phyloP scores from a whole-genome alignment of 2,329 filamentous ascomycete species.

The Talaromyces sp. region DNA sequence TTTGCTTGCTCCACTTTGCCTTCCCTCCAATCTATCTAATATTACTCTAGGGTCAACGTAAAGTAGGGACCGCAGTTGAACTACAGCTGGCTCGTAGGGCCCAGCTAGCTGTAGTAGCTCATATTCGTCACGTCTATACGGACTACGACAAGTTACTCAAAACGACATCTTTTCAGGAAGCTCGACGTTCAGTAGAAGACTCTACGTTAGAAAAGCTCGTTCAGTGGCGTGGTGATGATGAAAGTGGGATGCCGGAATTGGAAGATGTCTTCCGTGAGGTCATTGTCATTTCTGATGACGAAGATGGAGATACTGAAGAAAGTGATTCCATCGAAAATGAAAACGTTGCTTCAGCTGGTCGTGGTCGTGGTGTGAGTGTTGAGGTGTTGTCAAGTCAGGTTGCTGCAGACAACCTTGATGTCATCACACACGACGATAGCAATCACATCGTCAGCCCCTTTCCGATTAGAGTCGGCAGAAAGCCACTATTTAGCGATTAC shows the following conservation, averaged over 20 bases:
- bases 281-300: conserved; percentile 61
- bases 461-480: conserved; percentile 22
- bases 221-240: conserved; percentile 61
- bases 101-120: conserved; percentile 60
- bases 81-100: conserved; percentile 56
- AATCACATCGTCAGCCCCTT: conserved; percentile 38
- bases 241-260: conserved; percentile 51
- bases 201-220: conserved; percentile 55
- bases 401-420: conserved; percentile 34
- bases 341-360: conserved; percentile 21
- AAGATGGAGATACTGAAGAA: conserved; percentile 36
- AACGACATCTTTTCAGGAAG: conserved; percentile 52
- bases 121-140: conserved; percentile 61
- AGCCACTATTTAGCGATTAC: conserved; percentile 4
- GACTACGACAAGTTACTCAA: conserved; percentile 59
- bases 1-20: conserved; percentile 14
- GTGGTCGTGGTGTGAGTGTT: conserved; percentile 39
- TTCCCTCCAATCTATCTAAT: conserved; percentile 22
- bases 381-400: conserved; percentile 43
- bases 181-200: conserved; percentile 54
- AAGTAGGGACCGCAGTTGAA: conserved; percentile 56
- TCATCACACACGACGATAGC: conserved; percentile 36
- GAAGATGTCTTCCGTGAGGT: conserved; percentile 63
- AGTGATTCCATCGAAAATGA: conserved; percentile 34
- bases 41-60: conserved; percentile 47